Base-by-base conservation (phyloP, 1,284 basidiomycete species). In the Ustilago cynodontis region DNA sequence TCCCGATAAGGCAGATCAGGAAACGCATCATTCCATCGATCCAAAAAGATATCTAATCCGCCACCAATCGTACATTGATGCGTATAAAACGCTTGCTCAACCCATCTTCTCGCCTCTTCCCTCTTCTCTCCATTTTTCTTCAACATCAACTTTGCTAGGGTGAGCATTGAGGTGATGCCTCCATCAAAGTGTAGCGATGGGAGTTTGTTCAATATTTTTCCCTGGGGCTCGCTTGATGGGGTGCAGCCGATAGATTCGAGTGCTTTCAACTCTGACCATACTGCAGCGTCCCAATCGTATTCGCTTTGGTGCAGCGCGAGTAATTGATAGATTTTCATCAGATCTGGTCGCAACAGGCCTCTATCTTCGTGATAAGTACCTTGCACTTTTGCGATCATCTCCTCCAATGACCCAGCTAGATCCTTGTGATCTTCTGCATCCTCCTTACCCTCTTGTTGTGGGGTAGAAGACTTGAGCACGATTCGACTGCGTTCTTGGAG, bases 1-100 rank as follows among this genome's bases (percentile, higher is more conserved):
- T 66, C 59, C 2, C 67, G 59, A 35, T 73, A 68, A 14, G 75
- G 75, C 31, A 77, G 43, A 14, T 72, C 54, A 2, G 64, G 59
- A 50, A 73, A 77, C 11, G 67, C 68, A n/a, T 71, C 72, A 1
- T 58, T 50, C 80, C 77, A 84, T 8, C 82, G 73, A 52, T 82
- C 79, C 24, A 79, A 47, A 41, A 84, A 81, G 63, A 84, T 66
- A 28, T 73, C 67, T 45, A 62, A 39, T 0, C 82, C 82, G n/a
- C 82, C 82, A 1, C 81, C 81, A 24, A 84, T 82, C 54, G 82
- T 81, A 56, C 75, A 78, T 22, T 77, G 63, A 65, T 84, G 82
- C 8, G 75, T 71, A 29, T 74, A 75, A 43, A 77, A 67, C 0
- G 82, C 82, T 49, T 82, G 69, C 26, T 75, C 66, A 26, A 77